These are phyloP conservation scores for Parafenestella ontariensis DNA, from an alignment of 2,329 filamentous ascomycete genomes.

Conservation along the genomic window DNA sequence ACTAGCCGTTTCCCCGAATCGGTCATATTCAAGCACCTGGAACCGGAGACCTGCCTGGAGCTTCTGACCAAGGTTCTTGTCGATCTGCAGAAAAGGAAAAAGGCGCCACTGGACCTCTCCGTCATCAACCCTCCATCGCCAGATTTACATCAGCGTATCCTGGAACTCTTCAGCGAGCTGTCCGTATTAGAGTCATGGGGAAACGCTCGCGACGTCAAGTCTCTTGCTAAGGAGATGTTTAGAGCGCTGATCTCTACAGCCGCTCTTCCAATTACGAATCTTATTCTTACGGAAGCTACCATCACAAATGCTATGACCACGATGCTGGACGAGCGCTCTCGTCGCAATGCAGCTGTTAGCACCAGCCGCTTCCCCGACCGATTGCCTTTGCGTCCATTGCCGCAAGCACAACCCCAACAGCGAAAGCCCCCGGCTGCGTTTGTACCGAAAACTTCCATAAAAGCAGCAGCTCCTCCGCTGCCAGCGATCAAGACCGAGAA, in stretches of 20 bases:
- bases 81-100: constrained; percentile 40
- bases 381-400: background rate
- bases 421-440: constrained; percentile 10
- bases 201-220: constrained; percentile 68
- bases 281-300: constrained; percentile 30
- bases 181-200: constrained; percentile 62
- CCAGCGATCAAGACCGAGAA: constrained; percentile 1
- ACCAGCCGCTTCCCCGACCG: constrained; percentile 16
- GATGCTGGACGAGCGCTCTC: constrained; percentile 45
- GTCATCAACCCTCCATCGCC: constrained; percentile 29
- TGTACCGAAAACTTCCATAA: constrained; percentile 5
- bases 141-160: constrained; percentile 21
- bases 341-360: constrained; percentile 26
- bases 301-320: constrained; percentile 36
- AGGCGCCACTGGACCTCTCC: constrained; percentile 37
- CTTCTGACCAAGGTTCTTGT: constrained; percentile 51
- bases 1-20: constrained; percentile 70
- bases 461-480: constrained; percentile 3
- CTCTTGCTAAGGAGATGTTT: constrained; percentile 61
- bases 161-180: constrained; percentile 51
- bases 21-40: constrained; percentile 60
- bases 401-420: constrained; percentile 3
- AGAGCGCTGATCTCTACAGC: constrained; percentile 30
- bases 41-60: constrained; percentile 36
- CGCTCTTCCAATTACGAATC: constrained; percentile 14